A percentile compares a stretch with the other conserved stretches of the same genome.
Evolutionary conservation across 2,329 filamentous ascomycete species (phyloP).

Genomic region (Fusarium lyarnte): DNA sequence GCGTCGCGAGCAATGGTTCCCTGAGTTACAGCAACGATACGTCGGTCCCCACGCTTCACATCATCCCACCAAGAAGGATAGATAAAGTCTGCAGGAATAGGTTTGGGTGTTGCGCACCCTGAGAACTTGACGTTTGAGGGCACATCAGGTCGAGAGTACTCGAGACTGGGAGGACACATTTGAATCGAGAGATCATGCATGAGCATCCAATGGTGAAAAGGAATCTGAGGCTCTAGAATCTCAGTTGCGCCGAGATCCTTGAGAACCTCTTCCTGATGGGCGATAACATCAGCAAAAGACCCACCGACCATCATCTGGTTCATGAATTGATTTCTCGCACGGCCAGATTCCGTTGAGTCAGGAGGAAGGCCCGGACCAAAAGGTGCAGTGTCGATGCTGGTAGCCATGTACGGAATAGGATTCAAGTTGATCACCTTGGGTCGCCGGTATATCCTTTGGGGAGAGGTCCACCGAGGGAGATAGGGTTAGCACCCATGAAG

Average conservation of each 20-base stretch:
- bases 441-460: constrained; percentile 49
- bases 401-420: constrained; percentile 48
- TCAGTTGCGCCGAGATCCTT: constrained; percentile 44
- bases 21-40: constrained; percentile 58
- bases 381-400: constrained; percentile 52
- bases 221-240: constrained; percentile 12
- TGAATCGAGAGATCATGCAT: constrained; percentile 49
- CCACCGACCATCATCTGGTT: constrained; percentile 37
- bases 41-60: constrained; percentile 46
- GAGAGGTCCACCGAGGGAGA: constrained; percentile 50
- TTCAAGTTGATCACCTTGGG: constrained; percentile 54
- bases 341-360: constrained; percentile 49
- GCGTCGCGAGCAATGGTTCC: constrained; percentile 56
- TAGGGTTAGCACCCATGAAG: constrained; percentile 51
- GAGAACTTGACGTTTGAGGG: constrained; percentile 54
- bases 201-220: constrained; percentile 44
- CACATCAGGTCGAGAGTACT: constrained; percentile 51
- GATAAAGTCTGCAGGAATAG: constrained; percentile 39
- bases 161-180: constrained; percentile 51
- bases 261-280: constrained; percentile 41
- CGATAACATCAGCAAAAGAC: constrained; percentile 36
- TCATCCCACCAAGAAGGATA: constrained; percentile 60
- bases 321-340: constrained; percentile 46
- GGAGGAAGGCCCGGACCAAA: constrained; percentile 52
- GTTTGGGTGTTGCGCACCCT: constrained; percentile 52